A percentile compares a stretch with the other conserved stretches of the same genome.
phyloP scores from a whole-genome alignment of 208 protist genomes.

The Acanthamoeba triangularis region DNA sequence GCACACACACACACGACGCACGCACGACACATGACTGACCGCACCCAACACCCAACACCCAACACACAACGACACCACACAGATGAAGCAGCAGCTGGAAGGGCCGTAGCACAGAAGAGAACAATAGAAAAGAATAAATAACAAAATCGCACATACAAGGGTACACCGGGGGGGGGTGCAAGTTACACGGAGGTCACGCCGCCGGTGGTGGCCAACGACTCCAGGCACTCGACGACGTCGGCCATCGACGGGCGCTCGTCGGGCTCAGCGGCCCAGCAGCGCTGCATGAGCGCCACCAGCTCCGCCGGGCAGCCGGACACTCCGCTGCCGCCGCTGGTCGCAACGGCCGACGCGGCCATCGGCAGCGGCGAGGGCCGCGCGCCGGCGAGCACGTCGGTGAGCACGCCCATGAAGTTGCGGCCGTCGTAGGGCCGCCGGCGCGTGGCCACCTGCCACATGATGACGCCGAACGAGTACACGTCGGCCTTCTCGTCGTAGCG shows the following conservation, averaged over 20 bases:
- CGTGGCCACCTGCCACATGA: conserved; percentile 84
- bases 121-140: no score
- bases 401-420: conserved; percentile 82
- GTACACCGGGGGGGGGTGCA: no score
- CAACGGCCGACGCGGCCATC: not conserved
- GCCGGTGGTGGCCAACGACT: conserved; percentile 14
- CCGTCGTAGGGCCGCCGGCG: conserved; percentile 78
- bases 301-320: conserved; percentile 9
- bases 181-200: no score
- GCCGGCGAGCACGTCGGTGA: conserved; percentile 79
- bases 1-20: no score
- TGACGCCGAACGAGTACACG: conserved; percentile 84
- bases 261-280: conserved; percentile 80
- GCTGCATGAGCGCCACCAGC: conserved; percentile 65
- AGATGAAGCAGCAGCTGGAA: no score
- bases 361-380: conserved; percentile 75
- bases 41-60: no score
- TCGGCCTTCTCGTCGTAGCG: conserved; percentile 84
- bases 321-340: no score
- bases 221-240: conserved; percentile 45
- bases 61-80: no score
- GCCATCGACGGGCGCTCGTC: conserved; percentile 79
- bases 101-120: no score
- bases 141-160: no score
- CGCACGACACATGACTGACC: no score